Conservation (phyloP, 2,329 filamentous ascomycete genomes). For the Botrytis pseudocinerea region DNA sequence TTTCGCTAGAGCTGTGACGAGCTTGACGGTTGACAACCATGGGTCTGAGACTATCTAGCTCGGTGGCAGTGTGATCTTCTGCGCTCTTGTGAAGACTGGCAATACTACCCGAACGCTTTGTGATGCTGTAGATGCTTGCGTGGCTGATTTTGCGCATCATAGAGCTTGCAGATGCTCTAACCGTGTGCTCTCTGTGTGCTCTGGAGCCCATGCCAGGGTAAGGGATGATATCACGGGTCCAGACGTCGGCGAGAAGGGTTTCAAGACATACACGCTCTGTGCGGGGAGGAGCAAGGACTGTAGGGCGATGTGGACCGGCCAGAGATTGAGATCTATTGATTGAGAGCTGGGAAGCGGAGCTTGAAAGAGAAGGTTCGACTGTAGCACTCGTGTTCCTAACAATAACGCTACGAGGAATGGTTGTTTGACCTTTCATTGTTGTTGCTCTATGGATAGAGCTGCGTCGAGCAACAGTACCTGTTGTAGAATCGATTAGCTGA, state of each 20-base stretch:
- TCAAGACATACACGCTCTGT: slow-evolving; percentile 79
- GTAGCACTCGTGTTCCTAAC: slow-evolving; percentile 79
- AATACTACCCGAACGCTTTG: slow-evolving; percentile 58
- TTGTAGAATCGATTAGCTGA: not conserved
- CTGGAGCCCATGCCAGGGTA: slow-evolving; percentile 76
- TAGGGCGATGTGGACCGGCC: slow-evolving; percentile 65
- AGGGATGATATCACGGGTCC: slow-evolving; percentile 77
- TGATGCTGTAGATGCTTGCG: slow-evolving; percentile 72
- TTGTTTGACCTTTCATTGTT: slow-evolving; percentile 65
- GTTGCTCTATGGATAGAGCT: slow-evolving; percentile 79
- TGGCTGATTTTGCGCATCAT: slow-evolving; percentile 82
- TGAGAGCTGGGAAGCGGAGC: slow-evolving; percentile 46
- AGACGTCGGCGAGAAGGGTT: slow-evolving; percentile 71
- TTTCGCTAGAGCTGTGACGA: slow-evolving; percentile 28
- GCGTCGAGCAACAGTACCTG: slow-evolving; percentile 63
- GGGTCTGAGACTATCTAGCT: slow-evolving; percentile 26
- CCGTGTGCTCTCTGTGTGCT: slow-evolving; percentile 67
- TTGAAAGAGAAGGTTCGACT: slow-evolving; percentile 48
- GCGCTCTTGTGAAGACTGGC: slow-evolving; percentile 35
- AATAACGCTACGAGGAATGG: slow-evolving; percentile 72
- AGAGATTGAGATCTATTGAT: slow-evolving; percentile 81
- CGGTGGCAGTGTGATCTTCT: slow-evolving; percentile 32
- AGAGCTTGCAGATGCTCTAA: slow-evolving; percentile 77
- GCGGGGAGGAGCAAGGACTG: slow-evolving; percentile 71
- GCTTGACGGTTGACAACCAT: slow-evolving; percentile 25